phyloP scores from a whole-genome alignment of 2,329 filamentous ascomycete genomes.

The Sclerotinia spermophila region DNA sequence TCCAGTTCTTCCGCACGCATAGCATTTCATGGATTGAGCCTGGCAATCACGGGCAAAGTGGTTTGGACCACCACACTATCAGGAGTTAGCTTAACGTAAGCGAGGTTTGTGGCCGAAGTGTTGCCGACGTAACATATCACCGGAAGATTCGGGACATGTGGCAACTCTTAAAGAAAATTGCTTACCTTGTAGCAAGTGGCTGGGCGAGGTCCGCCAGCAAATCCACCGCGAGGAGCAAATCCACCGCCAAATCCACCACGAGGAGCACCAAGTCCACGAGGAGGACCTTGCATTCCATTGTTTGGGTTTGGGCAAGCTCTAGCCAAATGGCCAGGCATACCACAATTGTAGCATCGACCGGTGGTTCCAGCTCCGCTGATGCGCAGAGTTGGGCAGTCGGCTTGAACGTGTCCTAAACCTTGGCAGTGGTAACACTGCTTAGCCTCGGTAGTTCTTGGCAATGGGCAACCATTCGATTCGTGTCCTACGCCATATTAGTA shows the following conservation, averaged over 20 bases:
- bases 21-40: conserved; percentile 71
- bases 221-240: conserved; percentile 68
- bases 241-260: conserved; percentile 68
- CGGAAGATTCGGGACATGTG: not conserved
- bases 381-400: conserved; percentile 95
- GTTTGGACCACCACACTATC: conserved; percentile 72
- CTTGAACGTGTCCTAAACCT: conserved; percentile 95
- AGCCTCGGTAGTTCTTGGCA: conserved; percentile 93
- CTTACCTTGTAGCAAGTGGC: conserved; percentile 64
- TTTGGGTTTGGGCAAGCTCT: conserved; percentile 80
- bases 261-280: conserved; percentile 62
- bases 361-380: conserved; percentile 77
- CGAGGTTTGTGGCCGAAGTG: not conserved
- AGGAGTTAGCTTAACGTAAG: conserved; percentile 3
- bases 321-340: conserved; percentile 86
- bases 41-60: conserved; percentile 92
- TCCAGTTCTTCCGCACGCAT: conserved; percentile 68
- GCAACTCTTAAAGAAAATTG: not conserved
- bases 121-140: not conserved
- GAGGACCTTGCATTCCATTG: conserved; percentile 48
- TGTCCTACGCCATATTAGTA: conserved; percentile 55
- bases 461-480: conserved; percentile 96
- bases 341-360: conserved; percentile 96
- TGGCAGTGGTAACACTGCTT: conserved; percentile 99
- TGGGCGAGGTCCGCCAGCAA: conserved; percentile 63